phyloP scores from a whole-genome alignment of 2,329 filamentous ascomycete genomes.

The Helotiales sp. region DNA sequence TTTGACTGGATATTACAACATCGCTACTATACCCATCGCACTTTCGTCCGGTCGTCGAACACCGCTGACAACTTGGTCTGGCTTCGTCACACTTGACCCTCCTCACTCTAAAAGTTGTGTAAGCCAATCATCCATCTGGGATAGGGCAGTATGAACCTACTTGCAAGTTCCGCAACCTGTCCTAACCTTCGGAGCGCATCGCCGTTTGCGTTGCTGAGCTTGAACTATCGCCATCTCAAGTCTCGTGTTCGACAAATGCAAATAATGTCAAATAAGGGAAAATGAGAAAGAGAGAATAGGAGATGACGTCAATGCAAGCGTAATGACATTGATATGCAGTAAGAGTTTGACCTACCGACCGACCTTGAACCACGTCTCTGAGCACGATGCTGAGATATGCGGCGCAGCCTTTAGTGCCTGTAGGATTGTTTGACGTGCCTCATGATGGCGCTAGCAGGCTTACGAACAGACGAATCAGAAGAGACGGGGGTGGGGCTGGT shows the following conservation, averaged over 20 bases:
- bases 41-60: slow-evolving; percentile 23
- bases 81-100: slow-evolving; percentile 29
- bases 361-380: slow-evolving; percentile 10
- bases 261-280: slow-evolving; percentile 12
- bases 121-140: slow-evolving; percentile 10
- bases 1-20: slow-evolving; percentile 15
- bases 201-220: slow-evolving; percentile 19
- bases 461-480: slow-evolving; percentile 20
- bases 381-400: slow-evolving; percentile 9
- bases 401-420: neutral
- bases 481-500: too few species aligned
- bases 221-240: slow-evolving; percentile 20
- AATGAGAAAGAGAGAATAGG: slow-evolving; percentile 13
- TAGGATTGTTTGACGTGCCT: slow-evolving; percentile 10
- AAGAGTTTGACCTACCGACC: slow-evolving; percentile 11
- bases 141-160: slow-evolving; percentile 18
- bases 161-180: slow-evolving; percentile 25
- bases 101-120: slow-evolving; percentile 19
- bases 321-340: slow-evolving; percentile 11
- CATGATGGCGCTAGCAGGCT: slow-evolving; percentile 14
- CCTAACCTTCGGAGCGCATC: slow-evolving; percentile 19
- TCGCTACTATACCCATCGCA: slow-evolving; percentile 27
- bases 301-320: slow-evolving; percentile 10
- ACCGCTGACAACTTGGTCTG: slow-evolving; percentile 25
- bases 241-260: slow-evolving; percentile 13